Conservation (phyloP, 2,329 filamentous ascomycete species). For the Fusarium mundagurra region DNA sequence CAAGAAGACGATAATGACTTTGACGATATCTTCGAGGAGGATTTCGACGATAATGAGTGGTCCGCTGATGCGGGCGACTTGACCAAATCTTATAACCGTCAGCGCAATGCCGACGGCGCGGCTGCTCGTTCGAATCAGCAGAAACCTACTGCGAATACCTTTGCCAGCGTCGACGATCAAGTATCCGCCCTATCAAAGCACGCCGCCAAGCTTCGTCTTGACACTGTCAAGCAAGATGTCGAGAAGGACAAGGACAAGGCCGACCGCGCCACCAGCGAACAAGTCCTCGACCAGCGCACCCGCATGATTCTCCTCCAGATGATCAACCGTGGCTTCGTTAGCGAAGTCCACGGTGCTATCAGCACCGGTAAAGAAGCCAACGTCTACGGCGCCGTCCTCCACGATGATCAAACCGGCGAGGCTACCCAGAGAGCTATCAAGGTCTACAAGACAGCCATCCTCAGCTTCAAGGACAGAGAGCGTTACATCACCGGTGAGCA, state of each 20-base stretch:
- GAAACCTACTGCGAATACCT: conserved; percentile 81
- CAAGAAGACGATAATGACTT: conserved; percentile 40
- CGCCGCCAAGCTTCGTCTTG: conserved; percentile 85
- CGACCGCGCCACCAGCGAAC: conserved; percentile 92
- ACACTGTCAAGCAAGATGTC: conserved; percentile 65
- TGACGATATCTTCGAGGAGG: conserved; percentile 52
- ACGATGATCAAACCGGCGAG: conserved; percentile 62
- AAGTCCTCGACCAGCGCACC: conserved; percentile 92
- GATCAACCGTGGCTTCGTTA: conserved; percentile 90
- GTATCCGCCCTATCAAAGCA: conserved; percentile 85
- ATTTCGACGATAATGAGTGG: conserved; percentile 72
- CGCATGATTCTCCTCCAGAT: conserved; percentile 96
- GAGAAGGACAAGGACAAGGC: conserved; percentile 83
- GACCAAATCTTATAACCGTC: conserved; percentile 89
- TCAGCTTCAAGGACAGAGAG: conserved; percentile 98
- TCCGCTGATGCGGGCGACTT: conserved; percentile 72
- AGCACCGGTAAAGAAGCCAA: conserved; percentile 99
- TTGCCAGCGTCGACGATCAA: conserved; percentile 85
- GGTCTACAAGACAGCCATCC: conserved; percentile 97
- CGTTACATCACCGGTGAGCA: conserved; percentile 96
- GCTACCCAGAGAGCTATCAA: conserved; percentile 88
- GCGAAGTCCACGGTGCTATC: conserved; percentile 92
- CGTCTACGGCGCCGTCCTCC: conserved; percentile 87
- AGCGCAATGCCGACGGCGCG: conserved; percentile 67
- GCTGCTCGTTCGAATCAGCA: conserved; percentile 78